Evolutionary conservation across 73 alveolate species (phyloP), one percentile per base, ranked within the genome.

Genomic region (Paraurostyla sp.): DNA sequence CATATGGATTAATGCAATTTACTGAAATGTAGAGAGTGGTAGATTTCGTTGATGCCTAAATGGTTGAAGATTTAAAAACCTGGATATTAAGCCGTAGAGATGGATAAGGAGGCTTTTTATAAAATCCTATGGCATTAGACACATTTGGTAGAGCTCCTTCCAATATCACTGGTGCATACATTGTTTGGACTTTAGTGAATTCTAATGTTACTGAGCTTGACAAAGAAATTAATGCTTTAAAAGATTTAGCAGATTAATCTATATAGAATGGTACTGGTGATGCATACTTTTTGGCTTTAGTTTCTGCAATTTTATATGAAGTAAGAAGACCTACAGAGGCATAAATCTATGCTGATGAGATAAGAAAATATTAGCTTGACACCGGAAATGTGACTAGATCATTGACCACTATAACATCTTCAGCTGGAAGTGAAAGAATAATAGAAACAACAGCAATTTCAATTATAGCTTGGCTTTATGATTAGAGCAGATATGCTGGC

Each of bases 131-230:
- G 29, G 94, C 91, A 27, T 42, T 80, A 0, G 94, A 89, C 80
- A 62, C 85, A 7, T 89, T 89, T 51, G 94, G 88, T 2, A 80
- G 89, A 2, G 91, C 94, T 29, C 94, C 94, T 0, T 38, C 91
- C 23, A 51, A 89, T 25, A 49, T 80, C 68, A 50, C 94, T 23
- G 71, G 41, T 63, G 88, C 94, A n/a, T 89, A 89, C 49, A 89
- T 89, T 36, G 71, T 80, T 2, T 89, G 91, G 91, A 84, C 83
- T 9, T 63, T 89, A 13, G 42, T 85, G 0, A 32, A 45, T 11
- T 15, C 71, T 49, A 92, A 92, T 43, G 33, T 54, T 7, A 69
- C 85, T 11, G 76, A 76, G 16, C 46, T 87, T 48, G 76, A 78
- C 41, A 62, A 20, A 0, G 92, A 89, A 41, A 89, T 89, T 13